phyloP scores from a whole-genome alignment of 208 protist genomes.

The Leishmania turanica region DNA sequence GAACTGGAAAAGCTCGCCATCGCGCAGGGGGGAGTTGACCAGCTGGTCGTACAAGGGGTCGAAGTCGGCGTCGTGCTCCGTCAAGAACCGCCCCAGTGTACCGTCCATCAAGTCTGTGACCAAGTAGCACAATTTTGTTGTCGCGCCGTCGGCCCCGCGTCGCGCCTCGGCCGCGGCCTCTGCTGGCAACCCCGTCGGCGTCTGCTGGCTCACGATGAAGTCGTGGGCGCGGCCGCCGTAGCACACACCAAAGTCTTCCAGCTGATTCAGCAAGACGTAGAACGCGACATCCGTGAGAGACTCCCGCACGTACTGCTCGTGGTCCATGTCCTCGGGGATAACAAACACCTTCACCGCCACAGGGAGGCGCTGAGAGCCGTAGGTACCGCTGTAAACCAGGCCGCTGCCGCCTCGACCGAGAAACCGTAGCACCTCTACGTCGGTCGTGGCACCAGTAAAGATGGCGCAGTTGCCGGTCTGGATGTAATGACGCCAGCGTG shows the following conservation, averaged over 20 bases:
- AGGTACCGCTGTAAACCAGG: conserved; percentile 73
- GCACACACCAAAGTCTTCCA: conserved; percentile 65
- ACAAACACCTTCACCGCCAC: conserved; percentile 90
- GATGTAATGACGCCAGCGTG: conserved; percentile 67
- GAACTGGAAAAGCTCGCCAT: conserved; percentile 86
- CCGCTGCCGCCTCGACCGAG: conserved; percentile 80
- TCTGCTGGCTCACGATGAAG: conserved; percentile 69
- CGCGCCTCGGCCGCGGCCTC: conserved; percentile 49
- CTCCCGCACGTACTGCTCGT: conserved; percentile 77
- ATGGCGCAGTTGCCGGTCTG: conserved; percentile 45
- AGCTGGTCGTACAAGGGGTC: conserved; percentile 86
- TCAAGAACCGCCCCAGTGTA: conserved; percentile 82
- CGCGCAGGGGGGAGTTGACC: conserved; percentile 67
- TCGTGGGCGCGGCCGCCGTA: conserved; percentile 60
- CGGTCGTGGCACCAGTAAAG: conserved; percentile 56
- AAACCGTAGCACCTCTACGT: conserved; percentile 49
- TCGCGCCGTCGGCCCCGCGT: conserved; percentile 23
- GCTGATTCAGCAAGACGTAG: conserved; percentile 78
- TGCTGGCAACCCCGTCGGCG: conserved; percentile 53
- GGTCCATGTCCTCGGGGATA: conserved; percentile 58
- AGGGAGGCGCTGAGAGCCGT: conserved; percentile 42
- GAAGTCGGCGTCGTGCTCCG: conserved; percentile 72
- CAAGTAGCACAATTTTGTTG: conserved; percentile 77
- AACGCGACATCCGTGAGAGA: conserved; percentile 86
- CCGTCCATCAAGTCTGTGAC: conserved; percentile 86